phyloP scores from a whole-genome alignment of 306 rosid genomes.

The Fragaria vesca region DNA sequence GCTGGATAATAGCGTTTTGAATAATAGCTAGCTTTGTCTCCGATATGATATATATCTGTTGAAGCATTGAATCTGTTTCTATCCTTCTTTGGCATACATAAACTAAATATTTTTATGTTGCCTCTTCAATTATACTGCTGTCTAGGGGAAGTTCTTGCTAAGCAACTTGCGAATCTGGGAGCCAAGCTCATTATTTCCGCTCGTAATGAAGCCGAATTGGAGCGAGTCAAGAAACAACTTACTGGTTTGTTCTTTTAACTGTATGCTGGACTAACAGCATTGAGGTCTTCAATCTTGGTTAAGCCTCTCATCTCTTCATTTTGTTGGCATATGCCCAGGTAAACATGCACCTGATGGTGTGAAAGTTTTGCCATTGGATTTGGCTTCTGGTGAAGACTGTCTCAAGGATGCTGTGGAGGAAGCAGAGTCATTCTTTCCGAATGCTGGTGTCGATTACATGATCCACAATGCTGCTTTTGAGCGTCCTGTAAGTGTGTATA shows the following conservation, averaged over 20 bases:
- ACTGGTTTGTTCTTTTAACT: conserved; percentile 52
- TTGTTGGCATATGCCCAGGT: conserved; percentile 45
- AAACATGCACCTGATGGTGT: conserved; percentile 73
- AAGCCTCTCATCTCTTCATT: conserved; percentile 8
- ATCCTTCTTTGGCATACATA: not conserved
- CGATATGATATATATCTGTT: not conserved
- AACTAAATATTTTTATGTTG: not conserved
- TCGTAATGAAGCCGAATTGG: conserved; percentile 77
- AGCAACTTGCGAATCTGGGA: conserved; percentile 82
- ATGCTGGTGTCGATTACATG: conserved; percentile 85
- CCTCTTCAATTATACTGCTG: conserved; percentile 12
- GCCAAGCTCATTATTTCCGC: conserved; percentile 93
- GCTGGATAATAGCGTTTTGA: not conserved
- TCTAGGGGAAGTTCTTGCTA: conserved; percentile 84
- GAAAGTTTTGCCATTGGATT: conserved; percentile 75
- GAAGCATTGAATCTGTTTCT: not conserved
- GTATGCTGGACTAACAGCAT: conserved; percentile 10
- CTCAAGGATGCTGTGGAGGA: conserved; percentile 65
- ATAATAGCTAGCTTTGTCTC: not conserved
- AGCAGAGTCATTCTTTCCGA: conserved; percentile 70
- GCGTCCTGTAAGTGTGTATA: conserved; percentile 75
- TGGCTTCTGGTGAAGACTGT: conserved; percentile 72
- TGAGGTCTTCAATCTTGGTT: not conserved
- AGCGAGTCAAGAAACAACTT: conserved; percentile 66
- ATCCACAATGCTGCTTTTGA: conserved; percentile 93